A percentile compares a stretch with the other conserved stretches of the same genome.
Conservation (phyloP, 352 stramenopile genomes). For the Phytopythium ostracodes region DNA sequence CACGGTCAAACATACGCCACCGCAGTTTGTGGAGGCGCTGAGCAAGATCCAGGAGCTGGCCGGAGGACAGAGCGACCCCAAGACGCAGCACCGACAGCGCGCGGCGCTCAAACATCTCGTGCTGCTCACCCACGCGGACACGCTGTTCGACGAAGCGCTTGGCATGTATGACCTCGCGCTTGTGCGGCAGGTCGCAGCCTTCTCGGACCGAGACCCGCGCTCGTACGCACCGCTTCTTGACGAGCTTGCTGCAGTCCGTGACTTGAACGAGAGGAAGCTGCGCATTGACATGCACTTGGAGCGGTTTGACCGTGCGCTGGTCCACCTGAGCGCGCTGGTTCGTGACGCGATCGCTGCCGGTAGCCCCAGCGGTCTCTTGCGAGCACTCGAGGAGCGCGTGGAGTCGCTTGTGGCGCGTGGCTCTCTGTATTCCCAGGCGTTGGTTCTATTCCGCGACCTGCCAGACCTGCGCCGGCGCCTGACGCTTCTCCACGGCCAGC, state of each 20-base stretch:
- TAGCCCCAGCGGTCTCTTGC: constrained; percentile 1
- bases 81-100: constrained; percentile 23
- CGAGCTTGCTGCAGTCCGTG: constrained; percentile 29
- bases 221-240: constrained; percentile 67
- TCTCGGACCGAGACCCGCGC: constrained; percentile 67
- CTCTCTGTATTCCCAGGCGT: constrained; percentile 45
- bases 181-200: constrained; percentile 51
- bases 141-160: constrained; percentile 59
- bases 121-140: constrained; percentile 64
- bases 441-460: constrained; percentile 33
- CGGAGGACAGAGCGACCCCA: background rate
- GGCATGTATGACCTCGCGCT: constrained; percentile 65
- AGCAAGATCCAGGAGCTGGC: constrained; percentile 28
- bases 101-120: constrained; percentile 69
- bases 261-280: constrained; percentile 45
- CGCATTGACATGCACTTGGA: constrained; percentile 53
- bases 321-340: constrained; percentile 36
- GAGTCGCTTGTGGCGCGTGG: constrained; percentile 39
- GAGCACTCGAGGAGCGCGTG: constrained; percentile 6
- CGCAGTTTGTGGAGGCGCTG: constrained; percentile 42
- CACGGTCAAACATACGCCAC: constrained; percentile 60
- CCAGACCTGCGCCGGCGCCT: constrained; percentile 32
- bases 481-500: constrained; percentile 41
- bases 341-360: background rate
- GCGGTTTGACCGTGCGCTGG: constrained; percentile 38